Evolutionary conservation across 176 grass and related monocot species (phyloP).

Genomic region (Ampelocalamus luodianensis): DNA sequence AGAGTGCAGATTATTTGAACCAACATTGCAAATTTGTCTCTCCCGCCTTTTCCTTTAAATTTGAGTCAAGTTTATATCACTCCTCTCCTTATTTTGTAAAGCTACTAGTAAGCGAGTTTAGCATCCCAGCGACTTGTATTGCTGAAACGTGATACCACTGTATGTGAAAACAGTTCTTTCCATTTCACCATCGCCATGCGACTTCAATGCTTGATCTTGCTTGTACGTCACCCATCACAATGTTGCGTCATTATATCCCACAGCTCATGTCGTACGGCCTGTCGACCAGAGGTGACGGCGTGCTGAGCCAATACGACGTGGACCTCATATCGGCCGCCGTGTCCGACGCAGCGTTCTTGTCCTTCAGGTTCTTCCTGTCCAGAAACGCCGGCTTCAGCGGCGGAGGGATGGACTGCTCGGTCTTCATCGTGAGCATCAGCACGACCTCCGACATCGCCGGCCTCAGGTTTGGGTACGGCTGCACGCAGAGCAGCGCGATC

Average conservation of each 20-base stretch:
- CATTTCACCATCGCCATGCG: background rate
- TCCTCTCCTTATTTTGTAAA: conserved; percentile 35
- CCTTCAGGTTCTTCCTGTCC: conserved; percentile 53
- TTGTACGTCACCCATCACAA: background rate
- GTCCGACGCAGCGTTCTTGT: conserved; percentile 43
- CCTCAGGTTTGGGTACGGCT: conserved; percentile 44
- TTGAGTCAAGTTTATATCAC: background rate
- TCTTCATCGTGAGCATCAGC: conserved; percentile 58
- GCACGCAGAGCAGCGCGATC: conserved; percentile 61
- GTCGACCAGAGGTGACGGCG: conserved; percentile 52
- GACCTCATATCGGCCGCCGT: conserved; percentile 44
- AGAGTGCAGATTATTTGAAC: background rate
- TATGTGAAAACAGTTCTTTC: background rate
- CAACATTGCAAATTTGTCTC: background rate
- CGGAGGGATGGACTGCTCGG: conserved; percentile 40
- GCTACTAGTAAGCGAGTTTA: background rate
- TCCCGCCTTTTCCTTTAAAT: background rate
- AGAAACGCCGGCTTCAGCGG: conserved; percentile 56
- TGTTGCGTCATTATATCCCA: conserved; percentile 15
- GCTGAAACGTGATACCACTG: background rate
- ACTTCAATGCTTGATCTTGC: background rate
- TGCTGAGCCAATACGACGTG: conserved; percentile 49
- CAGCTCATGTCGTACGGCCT: conserved; percentile 59
- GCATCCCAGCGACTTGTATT: background rate
- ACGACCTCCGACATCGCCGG: conserved; percentile 62